phyloP scores from a whole-genome alignment of 2,329 filamentous ascomycete genomes.

The Ophiocordyceps polyrhachis-furcata region DNA sequence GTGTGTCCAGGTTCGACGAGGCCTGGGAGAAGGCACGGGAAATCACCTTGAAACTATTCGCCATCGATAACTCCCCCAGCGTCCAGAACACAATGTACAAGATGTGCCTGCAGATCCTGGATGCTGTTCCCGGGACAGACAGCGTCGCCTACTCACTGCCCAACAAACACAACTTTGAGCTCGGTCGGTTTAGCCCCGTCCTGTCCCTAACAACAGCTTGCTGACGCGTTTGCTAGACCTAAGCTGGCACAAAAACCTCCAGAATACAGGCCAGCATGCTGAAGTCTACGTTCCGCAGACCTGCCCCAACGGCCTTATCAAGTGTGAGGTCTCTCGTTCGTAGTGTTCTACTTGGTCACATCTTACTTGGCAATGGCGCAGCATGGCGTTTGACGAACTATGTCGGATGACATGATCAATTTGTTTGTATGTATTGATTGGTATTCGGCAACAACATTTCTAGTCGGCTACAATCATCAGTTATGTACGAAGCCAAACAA shows the following conservation, averaged over 20 bases:
- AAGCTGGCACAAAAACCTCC: slow-evolving; percentile 86
- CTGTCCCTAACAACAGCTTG: neutral
- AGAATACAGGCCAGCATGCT: slow-evolving; percentile 90
- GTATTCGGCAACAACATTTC: neutral
- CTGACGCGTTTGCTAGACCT: slow-evolving; percentile 43
- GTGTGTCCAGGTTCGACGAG: slow-evolving; percentile 51
- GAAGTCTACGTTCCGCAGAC: slow-evolving; percentile 91
- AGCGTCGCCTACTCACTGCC: slow-evolving; percentile 69
- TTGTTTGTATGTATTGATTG: neutral
- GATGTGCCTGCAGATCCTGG: slow-evolving; percentile 80
- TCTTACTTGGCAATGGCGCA: neutral
- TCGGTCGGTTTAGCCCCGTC: slow-evolving; percentile 39
- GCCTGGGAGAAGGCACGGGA: slow-evolving; percentile 61
- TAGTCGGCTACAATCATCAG: neutral
- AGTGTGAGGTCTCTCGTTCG: slow-evolving; percentile 62
- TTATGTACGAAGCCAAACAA: neutral
- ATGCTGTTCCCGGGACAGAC: slow-evolving; percentile 49
- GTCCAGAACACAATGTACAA: slow-evolving; percentile 99
- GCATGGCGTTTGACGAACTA: neutral
- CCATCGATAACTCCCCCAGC: slow-evolving; percentile 74
- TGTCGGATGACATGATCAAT: neutral
- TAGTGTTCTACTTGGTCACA: slow-evolving; percentile 3
- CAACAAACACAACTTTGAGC: slow-evolving; percentile 98
- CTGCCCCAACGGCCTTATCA: slow-evolving; percentile 86
- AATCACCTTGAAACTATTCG: slow-evolving; percentile 85